Percentiles rank a stretch among this genome's conserved stretches.
phyloP scores from a whole-genome alignment of 108 stramenopile genomes.

The Pseudonitzschia multistriata region DNA sequence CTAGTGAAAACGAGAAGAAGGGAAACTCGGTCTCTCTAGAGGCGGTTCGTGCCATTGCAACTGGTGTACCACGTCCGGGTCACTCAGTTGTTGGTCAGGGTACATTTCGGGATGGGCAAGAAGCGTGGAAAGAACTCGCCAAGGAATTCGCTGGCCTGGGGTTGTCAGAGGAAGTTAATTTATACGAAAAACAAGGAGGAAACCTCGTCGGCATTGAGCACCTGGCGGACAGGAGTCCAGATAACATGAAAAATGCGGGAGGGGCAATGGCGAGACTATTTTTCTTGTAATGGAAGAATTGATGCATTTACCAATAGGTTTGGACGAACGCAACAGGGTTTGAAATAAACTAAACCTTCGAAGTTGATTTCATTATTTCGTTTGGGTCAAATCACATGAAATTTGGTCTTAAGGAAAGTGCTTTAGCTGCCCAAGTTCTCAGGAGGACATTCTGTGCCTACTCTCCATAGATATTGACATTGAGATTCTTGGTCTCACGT shows the following conservation, averaged over 20 bases:
- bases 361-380: too few relatives aligned
- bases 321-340: too few relatives aligned
- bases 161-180: conserved; percentile 47
- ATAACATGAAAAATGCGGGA: conserved; percentile 65
- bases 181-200: conserved; percentile 57
- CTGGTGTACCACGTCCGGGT: conserved; percentile 64
- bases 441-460: too few relatives aligned
- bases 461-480: too few relatives aligned
- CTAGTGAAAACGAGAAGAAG: conserved; percentile 17
- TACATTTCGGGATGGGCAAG: conserved; percentile 62
- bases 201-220: conserved; percentile 66
- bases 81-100: conserved; percentile 64
- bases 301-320: not conserved
- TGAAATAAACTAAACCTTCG: too few relatives aligned
- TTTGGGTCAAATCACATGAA: too few relatives aligned
- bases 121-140: conserved; percentile 62
- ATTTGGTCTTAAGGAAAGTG: too few relatives aligned
- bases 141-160: conserved; percentile 46
- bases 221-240: conserved; percentile 59
- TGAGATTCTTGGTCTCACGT: too few relatives aligned
- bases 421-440: too few relatives aligned
- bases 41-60: conserved; percentile 73
- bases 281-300: conserved; percentile 43
- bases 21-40: conserved; percentile 31
- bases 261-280: conserved; percentile 87